phyloP scores from a whole-genome alignment of 352 stramenopile genomes.

The Phytopythium ostracodes region DNA sequence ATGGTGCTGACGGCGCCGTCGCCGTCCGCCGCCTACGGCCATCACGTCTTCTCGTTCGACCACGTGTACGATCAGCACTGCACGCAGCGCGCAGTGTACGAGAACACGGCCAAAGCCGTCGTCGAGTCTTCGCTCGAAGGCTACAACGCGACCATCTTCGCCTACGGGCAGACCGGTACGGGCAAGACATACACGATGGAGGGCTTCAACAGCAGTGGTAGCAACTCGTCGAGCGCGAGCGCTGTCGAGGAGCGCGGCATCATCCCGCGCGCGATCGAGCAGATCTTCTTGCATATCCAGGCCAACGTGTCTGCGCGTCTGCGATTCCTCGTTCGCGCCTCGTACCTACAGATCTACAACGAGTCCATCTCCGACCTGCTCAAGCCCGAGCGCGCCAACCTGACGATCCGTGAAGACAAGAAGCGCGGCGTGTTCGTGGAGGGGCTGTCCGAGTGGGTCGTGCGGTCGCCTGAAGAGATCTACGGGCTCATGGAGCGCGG shows the following conservation, averaged over 20 bases:
- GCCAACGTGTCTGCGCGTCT: slow-evolving; percentile 77
- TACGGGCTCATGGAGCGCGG: slow-evolving; percentile 94
- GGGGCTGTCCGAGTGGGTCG: slow-evolving; percentile 93
- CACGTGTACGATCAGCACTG: slow-evolving; percentile 92
- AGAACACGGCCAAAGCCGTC: slow-evolving; percentile 90
- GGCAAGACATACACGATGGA: slow-evolving; percentile 98
- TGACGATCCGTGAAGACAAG: slow-evolving; percentile 93
- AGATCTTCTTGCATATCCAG: slow-evolving; percentile 93
- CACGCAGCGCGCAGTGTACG: slow-evolving; percentile 90
- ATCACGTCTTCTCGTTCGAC: slow-evolving; percentile 92
- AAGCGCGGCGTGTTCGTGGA: slow-evolving; percentile 93
- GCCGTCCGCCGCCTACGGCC: slow-evolving; percentile 58
- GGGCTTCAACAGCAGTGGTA: slow-evolving; percentile 70
- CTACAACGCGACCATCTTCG: slow-evolving; percentile 91
- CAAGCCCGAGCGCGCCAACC: slow-evolving; percentile 89
- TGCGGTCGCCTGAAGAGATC: slow-evolving; percentile 90
- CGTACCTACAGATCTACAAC: slow-evolving; percentile 95
- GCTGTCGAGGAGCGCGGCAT: slow-evolving; percentile 93
- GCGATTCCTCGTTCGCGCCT: slow-evolving; percentile 90
- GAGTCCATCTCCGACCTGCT: slow-evolving; percentile 93
- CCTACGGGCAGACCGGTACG: slow-evolving; percentile 88
- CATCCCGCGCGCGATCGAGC: slow-evolving; percentile 96
- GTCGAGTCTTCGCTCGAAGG: slow-evolving; percentile 91
- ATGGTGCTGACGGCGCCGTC: slow-evolving; percentile 10
- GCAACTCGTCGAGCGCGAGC: slow-evolving; percentile 44